A percentile compares a stretch with the other conserved stretches of the same genome.
phyloP scores from a whole-genome alignment of 2,329 filamentous ascomycete species.

The Leptographium wingfieldii region DNA sequence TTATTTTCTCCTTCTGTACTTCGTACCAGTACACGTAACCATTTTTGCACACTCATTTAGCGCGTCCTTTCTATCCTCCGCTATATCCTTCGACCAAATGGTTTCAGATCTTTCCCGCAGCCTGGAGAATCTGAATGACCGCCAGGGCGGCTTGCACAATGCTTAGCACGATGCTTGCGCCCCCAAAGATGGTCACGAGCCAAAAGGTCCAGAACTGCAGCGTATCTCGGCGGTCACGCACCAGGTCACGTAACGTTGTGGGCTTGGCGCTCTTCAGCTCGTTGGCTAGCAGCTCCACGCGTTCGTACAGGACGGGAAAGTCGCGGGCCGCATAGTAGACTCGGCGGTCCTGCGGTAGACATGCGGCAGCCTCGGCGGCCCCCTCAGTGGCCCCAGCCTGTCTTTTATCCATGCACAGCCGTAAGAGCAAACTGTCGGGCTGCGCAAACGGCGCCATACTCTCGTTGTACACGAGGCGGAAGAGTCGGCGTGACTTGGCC shows the following conservation, averaged over 20 bases:
- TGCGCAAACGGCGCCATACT: not conserved
- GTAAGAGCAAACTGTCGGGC: not conserved
- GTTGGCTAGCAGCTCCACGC: not conserved
- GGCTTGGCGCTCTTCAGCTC: not conserved
- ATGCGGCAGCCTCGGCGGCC: not conserved
- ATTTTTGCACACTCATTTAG: not conserved
- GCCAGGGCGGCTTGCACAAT: not conserved
- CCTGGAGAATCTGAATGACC: not conserved
- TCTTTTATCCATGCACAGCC: not conserved
- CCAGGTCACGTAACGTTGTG: not conserved
- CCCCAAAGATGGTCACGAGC: not conserved
- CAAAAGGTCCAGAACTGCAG: not conserved
- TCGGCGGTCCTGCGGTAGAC: not conserved
- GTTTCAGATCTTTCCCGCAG: not conserved
- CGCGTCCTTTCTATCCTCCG: not conserved
- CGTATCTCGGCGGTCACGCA: not conserved
- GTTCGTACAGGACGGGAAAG: not conserved
- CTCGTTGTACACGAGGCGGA: not conserved
- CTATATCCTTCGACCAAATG: not conserved
- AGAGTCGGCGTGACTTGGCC: not conserved
- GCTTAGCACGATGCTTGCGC: not conserved
- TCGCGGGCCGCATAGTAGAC: not conserved
- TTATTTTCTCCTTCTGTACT: not conserved
- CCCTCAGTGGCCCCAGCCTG: not conserved
- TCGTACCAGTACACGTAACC: not conserved